These are phyloP conservation scores for Graphium sp. DNA, from an alignment of 2,329 filamentous ascomycete genomes.

Conservation along the genomic window DNA sequence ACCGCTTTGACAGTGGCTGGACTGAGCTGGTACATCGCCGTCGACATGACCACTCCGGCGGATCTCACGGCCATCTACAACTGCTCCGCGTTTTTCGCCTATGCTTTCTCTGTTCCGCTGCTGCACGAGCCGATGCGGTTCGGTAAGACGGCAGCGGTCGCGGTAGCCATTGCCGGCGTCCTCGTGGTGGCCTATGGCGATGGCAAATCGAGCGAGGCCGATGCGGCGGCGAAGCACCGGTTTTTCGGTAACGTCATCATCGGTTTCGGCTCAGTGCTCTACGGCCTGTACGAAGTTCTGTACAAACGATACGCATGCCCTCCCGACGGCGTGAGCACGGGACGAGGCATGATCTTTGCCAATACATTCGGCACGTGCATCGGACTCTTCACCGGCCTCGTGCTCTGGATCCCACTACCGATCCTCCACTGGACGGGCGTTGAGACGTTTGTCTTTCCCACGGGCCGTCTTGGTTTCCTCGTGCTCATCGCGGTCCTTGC, in stretches of 20 bases:
- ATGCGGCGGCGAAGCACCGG: constrained; percentile 32
- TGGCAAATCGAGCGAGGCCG: no score
- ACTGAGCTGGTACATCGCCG: constrained; percentile 88
- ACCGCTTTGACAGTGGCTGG: constrained; percentile 78
- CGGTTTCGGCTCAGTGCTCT: constrained; percentile 75
- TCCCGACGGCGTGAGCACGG: constrained; percentile 68
- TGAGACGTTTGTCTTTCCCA: constrained; percentile 71
- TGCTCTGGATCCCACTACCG: constrained; percentile 86
- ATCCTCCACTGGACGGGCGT: constrained; percentile 63
- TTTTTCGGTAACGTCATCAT: constrained; percentile 84
- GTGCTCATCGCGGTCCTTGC: constrained; percentile 65
- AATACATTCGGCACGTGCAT: constrained; percentile 84
- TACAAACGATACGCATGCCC: constrained; percentile 92
- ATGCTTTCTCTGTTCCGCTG: constrained; percentile 85
- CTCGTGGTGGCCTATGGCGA: constrained; percentile 94
- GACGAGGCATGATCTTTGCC: constrained; percentile 90
- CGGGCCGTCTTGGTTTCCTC: constrained; percentile 61
- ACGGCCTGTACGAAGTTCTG: constrained; percentile 91
- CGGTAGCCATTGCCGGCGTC: constrained; percentile 76
- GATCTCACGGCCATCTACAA: constrained; percentile 98
- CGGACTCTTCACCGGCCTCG: constrained; percentile 65
- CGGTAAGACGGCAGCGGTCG: constrained; percentile 76
- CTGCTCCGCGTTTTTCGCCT: constrained; percentile 96
- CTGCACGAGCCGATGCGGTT: constrained; percentile 69
- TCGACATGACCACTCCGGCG: constrained; percentile 80